phyloP scores from a whole-genome alignment of 345 rosid genomes.

The Eucalyptus paniculata region DNA sequence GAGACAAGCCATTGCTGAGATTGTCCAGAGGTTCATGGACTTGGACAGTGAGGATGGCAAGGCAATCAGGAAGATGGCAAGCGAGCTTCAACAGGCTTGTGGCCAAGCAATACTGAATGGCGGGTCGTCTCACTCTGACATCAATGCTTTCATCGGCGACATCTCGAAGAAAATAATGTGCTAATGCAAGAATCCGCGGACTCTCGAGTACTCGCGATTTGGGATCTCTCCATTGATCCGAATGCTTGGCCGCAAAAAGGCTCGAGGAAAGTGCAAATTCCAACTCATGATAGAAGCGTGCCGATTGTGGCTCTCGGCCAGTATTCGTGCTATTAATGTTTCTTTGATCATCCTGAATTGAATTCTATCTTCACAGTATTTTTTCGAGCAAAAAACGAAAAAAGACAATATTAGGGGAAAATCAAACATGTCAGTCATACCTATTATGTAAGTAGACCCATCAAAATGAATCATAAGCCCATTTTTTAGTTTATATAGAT shows the following conservation, averaged over 20 bases:
- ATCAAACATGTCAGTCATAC: too few species aligned
- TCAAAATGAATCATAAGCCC: too few species aligned
- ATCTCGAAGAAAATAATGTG: neutral
- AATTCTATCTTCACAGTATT: neutral
- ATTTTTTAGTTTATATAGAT: too few species aligned
- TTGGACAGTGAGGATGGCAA: neutral
- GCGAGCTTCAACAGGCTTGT: neutral
- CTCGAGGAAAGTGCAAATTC: neutral
- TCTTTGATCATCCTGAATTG: neutral
- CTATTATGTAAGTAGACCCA: too few species aligned
- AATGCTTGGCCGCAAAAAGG: neutral
- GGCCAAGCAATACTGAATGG: constrained; percentile 22
- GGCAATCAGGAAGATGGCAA: neutral
- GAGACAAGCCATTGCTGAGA: neutral
- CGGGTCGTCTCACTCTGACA: constrained; percentile 12
- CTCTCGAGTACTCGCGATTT: neutral
- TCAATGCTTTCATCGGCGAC: neutral
- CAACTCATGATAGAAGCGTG: neutral
- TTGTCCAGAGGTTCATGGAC: neutral
- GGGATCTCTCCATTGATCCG: neutral
- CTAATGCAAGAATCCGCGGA: neutral
- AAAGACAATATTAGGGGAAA: neutral
- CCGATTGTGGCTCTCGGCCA: neutral
- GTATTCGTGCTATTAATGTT: neutral
- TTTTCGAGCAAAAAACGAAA: neutral